phyloP scores from a whole-genome alignment of 176 grass and related monocot species.

The Triticum timopheevii region DNA sequence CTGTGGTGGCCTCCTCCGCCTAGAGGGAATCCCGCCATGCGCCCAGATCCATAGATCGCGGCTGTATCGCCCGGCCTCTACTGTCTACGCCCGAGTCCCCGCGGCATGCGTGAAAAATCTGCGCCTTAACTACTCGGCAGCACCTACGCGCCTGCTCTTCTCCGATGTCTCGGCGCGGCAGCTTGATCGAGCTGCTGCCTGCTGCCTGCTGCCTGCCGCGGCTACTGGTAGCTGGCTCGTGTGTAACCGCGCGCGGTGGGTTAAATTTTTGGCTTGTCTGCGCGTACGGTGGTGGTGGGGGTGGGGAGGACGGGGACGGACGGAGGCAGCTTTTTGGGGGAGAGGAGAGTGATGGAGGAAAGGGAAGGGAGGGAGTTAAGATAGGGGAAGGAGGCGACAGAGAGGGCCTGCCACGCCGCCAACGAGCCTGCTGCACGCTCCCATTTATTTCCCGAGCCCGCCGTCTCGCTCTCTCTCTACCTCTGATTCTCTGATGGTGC shows the following conservation, averaged over 20 bases:
- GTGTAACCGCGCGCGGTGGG: neutral
- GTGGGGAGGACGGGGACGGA: neutral
- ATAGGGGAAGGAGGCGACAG: slow-evolving; percentile 28
- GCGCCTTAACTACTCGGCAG: neutral
- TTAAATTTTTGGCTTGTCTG: slow-evolving; percentile 46
- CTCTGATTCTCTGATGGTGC: neutral
- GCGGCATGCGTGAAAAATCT: neutral
- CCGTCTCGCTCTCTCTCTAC: neutral
- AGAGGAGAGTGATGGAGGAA: slow-evolving; percentile 3
- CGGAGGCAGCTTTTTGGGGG: slow-evolving; percentile 20
- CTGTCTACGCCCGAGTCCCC: neutral
- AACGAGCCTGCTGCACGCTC: slow-evolving; percentile 64
- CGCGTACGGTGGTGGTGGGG: neutral
- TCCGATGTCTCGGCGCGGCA: neutral
- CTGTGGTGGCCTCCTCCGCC: slow-evolving; percentile 52
- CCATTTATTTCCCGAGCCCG: slow-evolving; percentile 39
- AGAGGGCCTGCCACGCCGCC: slow-evolving; percentile 83
- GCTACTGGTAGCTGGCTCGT: neutral
- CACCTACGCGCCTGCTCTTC: neutral
- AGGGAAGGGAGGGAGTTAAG: slow-evolving; percentile 19
- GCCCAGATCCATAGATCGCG: slow-evolving; percentile 71
- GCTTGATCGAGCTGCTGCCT: neutral
- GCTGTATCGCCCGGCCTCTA: neutral
- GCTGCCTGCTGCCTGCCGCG: neutral
- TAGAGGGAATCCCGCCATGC: slow-evolving; percentile 89